Percentiles rank a stretch among this genome's conserved stretches.
Conservation (phyloP, 768 basidiomycete species). For the Agaricus blazei region DNA sequence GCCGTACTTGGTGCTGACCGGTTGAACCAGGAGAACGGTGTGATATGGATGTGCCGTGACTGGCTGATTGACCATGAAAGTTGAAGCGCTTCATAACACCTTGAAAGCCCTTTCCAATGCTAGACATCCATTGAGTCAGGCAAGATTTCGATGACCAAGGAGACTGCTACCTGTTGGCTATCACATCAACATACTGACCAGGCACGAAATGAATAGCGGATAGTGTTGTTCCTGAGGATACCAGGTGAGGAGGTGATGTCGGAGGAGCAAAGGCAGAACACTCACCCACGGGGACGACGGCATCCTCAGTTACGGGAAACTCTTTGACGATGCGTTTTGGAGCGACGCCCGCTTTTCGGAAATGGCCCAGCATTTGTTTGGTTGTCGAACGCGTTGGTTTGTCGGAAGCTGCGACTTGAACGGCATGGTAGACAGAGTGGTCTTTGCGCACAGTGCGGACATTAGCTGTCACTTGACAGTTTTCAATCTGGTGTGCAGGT, state of each 20-base stretch:
- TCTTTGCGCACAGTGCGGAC: conserved; percentile 59
- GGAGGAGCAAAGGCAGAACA: conserved; percentile 1
- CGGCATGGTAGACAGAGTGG: conserved; percentile 79
- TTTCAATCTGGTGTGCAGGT: conserved; percentile 54
- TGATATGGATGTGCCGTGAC: conserved; percentile 93
- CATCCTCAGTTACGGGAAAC: conserved; percentile 85
- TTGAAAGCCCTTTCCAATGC: conserved; percentile 95
- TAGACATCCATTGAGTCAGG: conserved; percentile 23
- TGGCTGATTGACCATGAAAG: conserved; percentile 85
- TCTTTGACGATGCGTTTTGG: conserved; percentile 85
- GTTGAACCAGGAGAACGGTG: conserved; percentile 93
- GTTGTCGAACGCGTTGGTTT: conserved; percentile 67
- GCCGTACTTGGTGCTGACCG: conserved; percentile 83
- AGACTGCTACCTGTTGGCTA: conserved; percentile 74
- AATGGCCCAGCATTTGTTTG: conserved; percentile 84
- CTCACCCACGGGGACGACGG: conserved; percentile 85
- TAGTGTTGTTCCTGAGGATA: conserved; percentile 67
- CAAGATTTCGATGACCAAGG: background rate
- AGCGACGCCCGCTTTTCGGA: conserved; percentile 71
- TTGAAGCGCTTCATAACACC: conserved; percentile 97
- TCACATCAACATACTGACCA: conserved; percentile 91
- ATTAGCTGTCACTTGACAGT: conserved; percentile 86
- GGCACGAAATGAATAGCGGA: conserved; percentile 96
- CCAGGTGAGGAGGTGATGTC: background rate
- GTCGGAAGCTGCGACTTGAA: conserved; percentile 88